phyloP scores from a whole-genome alignment of 257 asterid genomes.

The Euphrasia confusa region DNA sequence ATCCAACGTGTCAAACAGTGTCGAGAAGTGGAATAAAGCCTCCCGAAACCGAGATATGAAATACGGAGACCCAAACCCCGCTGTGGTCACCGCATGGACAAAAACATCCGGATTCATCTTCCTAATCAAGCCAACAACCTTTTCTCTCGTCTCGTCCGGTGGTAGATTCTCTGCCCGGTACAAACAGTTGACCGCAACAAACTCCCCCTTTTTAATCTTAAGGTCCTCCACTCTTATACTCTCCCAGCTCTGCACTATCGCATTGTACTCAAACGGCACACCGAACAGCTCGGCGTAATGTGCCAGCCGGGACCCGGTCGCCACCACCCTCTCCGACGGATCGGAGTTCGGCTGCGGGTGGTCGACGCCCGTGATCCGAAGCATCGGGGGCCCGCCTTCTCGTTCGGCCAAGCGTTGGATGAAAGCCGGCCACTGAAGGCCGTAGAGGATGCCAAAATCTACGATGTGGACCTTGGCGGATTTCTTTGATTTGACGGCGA shows the following conservation, averaged over 20 bases:
- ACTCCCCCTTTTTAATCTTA: constrained; percentile 45
- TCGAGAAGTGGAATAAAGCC: constrained; percentile 65
- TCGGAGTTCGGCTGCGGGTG: constrained; percentile 66
- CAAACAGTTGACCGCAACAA: constrained; percentile 51
- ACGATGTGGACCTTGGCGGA: constrained; percentile 43
- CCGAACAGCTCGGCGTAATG: constrained; percentile 44
- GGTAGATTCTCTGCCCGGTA: constrained; percentile 55
- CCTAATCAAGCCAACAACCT: constrained; percentile 49
- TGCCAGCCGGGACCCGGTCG: constrained; percentile 56
- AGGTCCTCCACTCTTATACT: constrained; percentile 53
- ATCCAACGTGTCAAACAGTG: constrained; percentile 69
- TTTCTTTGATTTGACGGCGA: constrained; percentile 27
- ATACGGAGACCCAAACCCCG: constrained; percentile 58
- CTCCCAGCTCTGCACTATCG: constrained; percentile 74
- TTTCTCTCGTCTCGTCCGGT: constrained; percentile 54
- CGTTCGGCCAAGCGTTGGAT: constrained; percentile 47
- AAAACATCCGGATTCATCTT: constrained; percentile 54
- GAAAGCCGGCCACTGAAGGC: constrained; percentile 63
- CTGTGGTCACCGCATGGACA: constrained; percentile 57
- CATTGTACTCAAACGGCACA: constrained; percentile 59
- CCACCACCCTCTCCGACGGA: constrained; percentile 25
- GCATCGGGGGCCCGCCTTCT: constrained; percentile 59
- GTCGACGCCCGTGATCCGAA: constrained; percentile 64
- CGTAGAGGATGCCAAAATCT: constrained; percentile 65
- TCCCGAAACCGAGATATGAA: constrained; percentile 71